These are phyloP conservation scores for Solanum etuberosum DNA, from an alignment of 257 asterid species.

Conservation along the genomic window DNA sequence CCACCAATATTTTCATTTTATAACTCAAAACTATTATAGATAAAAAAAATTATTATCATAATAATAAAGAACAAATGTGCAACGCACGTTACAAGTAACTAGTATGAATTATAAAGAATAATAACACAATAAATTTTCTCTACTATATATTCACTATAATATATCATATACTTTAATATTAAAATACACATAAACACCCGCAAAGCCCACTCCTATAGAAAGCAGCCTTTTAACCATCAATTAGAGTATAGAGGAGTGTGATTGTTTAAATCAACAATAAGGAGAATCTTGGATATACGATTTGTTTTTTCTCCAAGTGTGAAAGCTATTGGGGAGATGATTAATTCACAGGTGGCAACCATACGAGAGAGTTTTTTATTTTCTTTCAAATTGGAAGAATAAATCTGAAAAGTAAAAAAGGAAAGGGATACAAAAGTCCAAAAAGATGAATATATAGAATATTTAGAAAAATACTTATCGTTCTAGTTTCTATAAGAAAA, in stretches of 20 bases:
- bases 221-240: background rate
- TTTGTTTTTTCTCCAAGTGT: background rate
- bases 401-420: background rate
- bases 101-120: background rate
- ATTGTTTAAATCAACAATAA: background rate
- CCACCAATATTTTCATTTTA: too few species aligned
- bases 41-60: too few species aligned
- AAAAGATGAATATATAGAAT: background rate
- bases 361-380: too few species aligned
- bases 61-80: too few species aligned
- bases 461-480: background rate
- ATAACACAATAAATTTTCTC: background rate
- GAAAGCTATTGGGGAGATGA: background rate
- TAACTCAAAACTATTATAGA: too few species aligned
- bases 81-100: too few species aligned
- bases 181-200: background rate
- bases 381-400: background rate
- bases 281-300: background rate
- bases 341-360: background rate
- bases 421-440: background rate
- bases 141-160: background rate
- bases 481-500: background rate
- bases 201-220: background rate
- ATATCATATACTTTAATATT: background rate
- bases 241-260: background rate